A percentile compares a stretch with the other conserved stretches of the same genome.
Evolutionary conservation across 2,329 filamentous ascomycete genomes (phyloP).

Genomic region (Boeremia exigua): DNA sequence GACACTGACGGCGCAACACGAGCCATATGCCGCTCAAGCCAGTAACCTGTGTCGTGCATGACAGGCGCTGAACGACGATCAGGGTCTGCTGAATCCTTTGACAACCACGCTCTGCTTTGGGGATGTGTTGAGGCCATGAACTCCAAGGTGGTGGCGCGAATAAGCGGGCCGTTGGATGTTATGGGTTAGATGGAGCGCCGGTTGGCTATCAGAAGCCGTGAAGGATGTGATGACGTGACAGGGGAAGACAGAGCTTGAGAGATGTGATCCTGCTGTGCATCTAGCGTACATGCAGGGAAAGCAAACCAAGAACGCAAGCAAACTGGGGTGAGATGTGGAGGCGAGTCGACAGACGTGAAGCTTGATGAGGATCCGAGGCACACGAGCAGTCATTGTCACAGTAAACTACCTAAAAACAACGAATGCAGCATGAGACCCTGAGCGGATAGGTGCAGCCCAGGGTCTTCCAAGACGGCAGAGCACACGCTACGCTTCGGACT

Average conservation of each 20-base stretch:
- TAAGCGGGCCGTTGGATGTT: conserved; percentile 3
- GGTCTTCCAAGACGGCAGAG: conserved; percentile 8
- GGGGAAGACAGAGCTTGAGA: background rate
- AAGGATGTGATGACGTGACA: conserved; percentile 2
- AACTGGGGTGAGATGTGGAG: conserved; percentile 3
- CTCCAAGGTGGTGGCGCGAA: background rate
- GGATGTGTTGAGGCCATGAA: conserved; percentile 12
- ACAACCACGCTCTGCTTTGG: conserved; percentile 10
- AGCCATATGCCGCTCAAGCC: conserved; percentile 1
- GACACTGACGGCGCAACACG: background rate
- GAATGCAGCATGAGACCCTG: background rate
- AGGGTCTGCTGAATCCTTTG: conserved; percentile 2
- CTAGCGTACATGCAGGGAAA: background rate
- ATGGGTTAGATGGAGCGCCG: background rate
- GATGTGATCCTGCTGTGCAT: conserved; percentile 7
- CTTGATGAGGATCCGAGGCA: background rate
- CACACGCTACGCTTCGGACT: background rate
- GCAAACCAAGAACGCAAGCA: background rate
- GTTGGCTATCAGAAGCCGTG: background rate
- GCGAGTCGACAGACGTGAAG: background rate
- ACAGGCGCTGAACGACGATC: conserved; percentile 6
- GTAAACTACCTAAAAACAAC: background rate
- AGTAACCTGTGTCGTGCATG: conserved; percentile 7
- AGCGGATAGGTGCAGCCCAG: conserved; percentile 9
- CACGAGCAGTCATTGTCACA: background rate